Base-by-base conservation (phyloP, 257 asterid species). In the Przewalskia tangutica region DNA sequence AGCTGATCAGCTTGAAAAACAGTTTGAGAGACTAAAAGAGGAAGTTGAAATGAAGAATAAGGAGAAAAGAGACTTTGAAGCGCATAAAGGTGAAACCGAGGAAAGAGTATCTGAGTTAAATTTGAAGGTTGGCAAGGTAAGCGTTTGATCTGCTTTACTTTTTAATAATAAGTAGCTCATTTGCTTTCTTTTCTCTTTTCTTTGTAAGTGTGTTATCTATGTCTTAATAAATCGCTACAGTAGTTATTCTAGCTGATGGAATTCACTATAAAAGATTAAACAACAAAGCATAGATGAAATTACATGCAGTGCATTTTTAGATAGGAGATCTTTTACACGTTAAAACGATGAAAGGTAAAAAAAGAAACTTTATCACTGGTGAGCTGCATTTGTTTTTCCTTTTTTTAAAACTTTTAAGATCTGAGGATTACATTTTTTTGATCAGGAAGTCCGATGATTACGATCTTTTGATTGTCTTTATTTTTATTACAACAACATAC, bases 1-100 rank as follows among this genome's bases (percentile, higher is more conserved):
- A 77, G 95, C 92, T 83, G 89, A 32, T 60, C 97, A 91, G 63
- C 85, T 95, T 89, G 97, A 92, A 83, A 88, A 89, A 82, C 91
- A 86, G 84, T 89, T 90, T 83, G 95, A 91, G 84, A 88, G 85
- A 82, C 93, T 93, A 83, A 89, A 83, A 84, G 78, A 82, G 81
- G 94, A 90, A 76, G 81, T 88, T 80, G 89, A 84, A 64, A 0
- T 78, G 76, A 92, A 87, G 85, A 87, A 48, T 80, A 91, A 88
- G 83, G 94, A 92, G 83, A 92, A 85, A 51, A 89, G 87, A 81
- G 81, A 82, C 8, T 83, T 92, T 64, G 95, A 90, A 88, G 87
- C 87, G 58, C 93, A 87, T 84, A 85, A 77, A 82, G 82, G 79
- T 75, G 94, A 90, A 84, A 92, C 93, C 23, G 95, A 91, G 82